These are phyloP conservation scores for Phytopythium vexans DNA, from an alignment of 352 stramenopile genomes.

Conservation along the genomic window DNA sequence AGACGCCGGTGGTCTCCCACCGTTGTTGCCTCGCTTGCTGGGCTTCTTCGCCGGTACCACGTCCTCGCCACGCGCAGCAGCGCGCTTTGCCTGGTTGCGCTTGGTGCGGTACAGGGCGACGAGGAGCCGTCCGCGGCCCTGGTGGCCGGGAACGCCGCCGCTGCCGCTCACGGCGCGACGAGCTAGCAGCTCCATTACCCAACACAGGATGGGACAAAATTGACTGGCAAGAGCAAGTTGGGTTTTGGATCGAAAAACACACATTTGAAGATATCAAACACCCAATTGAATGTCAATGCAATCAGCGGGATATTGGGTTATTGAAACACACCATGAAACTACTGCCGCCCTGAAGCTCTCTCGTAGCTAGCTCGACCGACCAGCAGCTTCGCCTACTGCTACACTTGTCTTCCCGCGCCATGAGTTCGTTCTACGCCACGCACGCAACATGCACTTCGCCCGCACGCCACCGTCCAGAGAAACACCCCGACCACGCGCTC, in stretches of 20 bases:
- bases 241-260: no score
- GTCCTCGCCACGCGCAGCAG: constrained; percentile 8
- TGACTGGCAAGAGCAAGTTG: constrained; percentile 10
- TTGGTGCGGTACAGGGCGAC: constrained; percentile 54
- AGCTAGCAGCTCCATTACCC: constrained; percentile 39
- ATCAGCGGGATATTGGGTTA: no score
- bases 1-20: background rate
- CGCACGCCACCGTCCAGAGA: no score
- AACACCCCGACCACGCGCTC: constrained; percentile 2
- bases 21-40: constrained; percentile 14
- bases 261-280: no score
- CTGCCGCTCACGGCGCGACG: constrained; percentile 11
- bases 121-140: constrained; percentile 15
- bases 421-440: no score
- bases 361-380: no score
- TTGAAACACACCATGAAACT: no score
- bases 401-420: no score
- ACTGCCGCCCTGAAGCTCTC: no score
- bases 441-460: no score
- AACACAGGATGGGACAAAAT: background rate
- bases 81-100: constrained; percentile 39
- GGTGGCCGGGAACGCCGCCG: constrained; percentile 6
- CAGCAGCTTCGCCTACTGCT: no score
- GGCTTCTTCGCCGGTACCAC: constrained; percentile 4
- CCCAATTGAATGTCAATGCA: no score